phyloP scores from a whole-genome alignment of 768 basidiomycete species.

The Fistulinella prunicolor region DNA sequence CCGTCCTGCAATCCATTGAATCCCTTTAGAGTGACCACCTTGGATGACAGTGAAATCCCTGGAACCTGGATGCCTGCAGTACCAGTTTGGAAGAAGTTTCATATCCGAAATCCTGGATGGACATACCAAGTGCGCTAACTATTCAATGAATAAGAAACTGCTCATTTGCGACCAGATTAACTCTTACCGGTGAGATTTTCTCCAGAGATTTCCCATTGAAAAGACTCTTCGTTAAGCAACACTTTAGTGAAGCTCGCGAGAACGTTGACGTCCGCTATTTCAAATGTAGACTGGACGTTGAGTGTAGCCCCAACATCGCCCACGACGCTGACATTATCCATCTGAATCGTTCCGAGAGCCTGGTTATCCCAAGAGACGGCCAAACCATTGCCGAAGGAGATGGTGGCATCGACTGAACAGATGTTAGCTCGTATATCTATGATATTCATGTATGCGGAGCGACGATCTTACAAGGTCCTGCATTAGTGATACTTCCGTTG shows the following conservation, averaged over 20 bases:
- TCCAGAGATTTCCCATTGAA: conserved; percentile 67
- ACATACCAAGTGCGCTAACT: conserved; percentile 58
- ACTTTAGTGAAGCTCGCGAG: conserved; percentile 65
- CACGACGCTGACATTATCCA: conserved; percentile 54
- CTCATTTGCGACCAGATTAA: background rate
- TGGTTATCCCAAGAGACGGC: conserved; percentile 58
- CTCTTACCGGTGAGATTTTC: conserved; percentile 57
- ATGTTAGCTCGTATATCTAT: conserved; percentile 4
- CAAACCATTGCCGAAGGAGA: conserved; percentile 62
- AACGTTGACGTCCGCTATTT: conserved; percentile 53
- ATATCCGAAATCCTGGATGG: background rate
- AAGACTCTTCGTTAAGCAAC: conserved; percentile 60
- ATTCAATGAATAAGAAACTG: conserved; percentile 7
- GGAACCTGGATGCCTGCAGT: conserved; percentile 53
- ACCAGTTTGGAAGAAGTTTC: background rate
- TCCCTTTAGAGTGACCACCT: conserved; percentile 62
- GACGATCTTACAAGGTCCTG: conserved; percentile 62
- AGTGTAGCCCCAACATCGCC: conserved; percentile 66
- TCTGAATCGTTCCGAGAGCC: conserved; percentile 55
- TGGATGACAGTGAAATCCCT: conserved; percentile 51
- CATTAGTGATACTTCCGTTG: conserved; percentile 61
- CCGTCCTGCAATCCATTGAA: conserved; percentile 66
- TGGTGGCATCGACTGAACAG: conserved; percentile 58
- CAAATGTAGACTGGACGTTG: conserved; percentile 51
- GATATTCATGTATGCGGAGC: background rate